phyloP scores from a whole-genome alignment of 2,329 filamentous ascomycete genomes.

The Trichophyton simii region DNA sequence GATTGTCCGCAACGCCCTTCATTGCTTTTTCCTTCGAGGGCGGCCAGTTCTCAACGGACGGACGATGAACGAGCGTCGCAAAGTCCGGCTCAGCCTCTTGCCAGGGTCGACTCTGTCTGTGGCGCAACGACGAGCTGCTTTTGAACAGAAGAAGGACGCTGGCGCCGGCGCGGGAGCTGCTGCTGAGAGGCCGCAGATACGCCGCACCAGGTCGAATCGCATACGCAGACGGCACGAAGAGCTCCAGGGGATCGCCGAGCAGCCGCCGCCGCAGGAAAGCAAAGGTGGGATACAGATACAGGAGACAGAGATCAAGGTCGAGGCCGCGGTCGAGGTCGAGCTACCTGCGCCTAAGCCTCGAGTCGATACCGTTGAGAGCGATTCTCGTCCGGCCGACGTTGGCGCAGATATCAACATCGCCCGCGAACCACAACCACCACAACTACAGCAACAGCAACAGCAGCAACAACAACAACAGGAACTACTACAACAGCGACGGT shows the following conservation, averaged over 20 bases:
- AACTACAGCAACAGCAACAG: not conserved
- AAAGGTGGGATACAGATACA: too few relatives aligned
- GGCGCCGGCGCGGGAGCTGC: slow-evolving; percentile 8
- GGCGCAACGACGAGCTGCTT: slow-evolving; percentile 16
- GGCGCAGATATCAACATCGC: too few relatives aligned
- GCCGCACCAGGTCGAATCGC: not conserved
- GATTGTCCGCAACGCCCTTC: slow-evolving; percentile 1
- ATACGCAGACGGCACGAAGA: not conserved
- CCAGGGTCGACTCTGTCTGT: slow-evolving; percentile 12
- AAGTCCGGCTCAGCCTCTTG: slow-evolving; percentile 8
- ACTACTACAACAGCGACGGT: not conserved
- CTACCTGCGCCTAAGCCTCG: too few relatives aligned
- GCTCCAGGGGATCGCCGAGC: not conserved
- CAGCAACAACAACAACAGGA: not conserved
- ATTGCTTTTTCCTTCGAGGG: not conserved
- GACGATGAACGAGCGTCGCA: slow-evolving; percentile 3
- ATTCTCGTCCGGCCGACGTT: too few relatives aligned
- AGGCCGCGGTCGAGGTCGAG: too few relatives aligned
- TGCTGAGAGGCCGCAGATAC: not conserved
- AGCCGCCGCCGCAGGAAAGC: not conserved
- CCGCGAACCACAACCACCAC: not conserved
- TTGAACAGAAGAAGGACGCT: slow-evolving; percentile 13
- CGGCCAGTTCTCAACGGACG: too few relatives aligned
- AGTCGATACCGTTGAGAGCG: too few relatives aligned
- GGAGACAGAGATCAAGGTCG: too few relatives aligned